Evolutionary conservation across 257 asterid species (phyloP).

Genomic region (Solanum corneliomulleri): DNA sequence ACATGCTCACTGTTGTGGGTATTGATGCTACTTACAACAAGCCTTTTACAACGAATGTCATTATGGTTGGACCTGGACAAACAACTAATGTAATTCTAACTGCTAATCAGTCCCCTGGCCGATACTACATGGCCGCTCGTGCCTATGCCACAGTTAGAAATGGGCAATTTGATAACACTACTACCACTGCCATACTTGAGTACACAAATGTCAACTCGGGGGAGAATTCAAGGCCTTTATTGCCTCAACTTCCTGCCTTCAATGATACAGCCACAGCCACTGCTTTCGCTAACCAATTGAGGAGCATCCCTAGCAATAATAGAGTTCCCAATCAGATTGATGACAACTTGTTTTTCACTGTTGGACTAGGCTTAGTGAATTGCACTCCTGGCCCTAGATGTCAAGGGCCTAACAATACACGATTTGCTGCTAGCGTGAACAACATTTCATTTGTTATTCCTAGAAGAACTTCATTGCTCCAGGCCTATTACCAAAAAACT

Average conservation of each 20-base stretch:
- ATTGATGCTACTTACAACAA: constrained; percentile 42
- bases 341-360: constrained; percentile 32
- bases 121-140: constrained; percentile 45
- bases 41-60: constrained; percentile 38
- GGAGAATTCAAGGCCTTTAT: constrained; percentile 3
- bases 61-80: constrained; percentile 71
- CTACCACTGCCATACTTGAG: constrained; percentile 53
- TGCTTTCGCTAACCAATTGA: constrained; percentile 28
- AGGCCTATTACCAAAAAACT: constrained; percentile 38
- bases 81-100: constrained; percentile 49
- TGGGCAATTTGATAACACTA: constrained; percentile 51
- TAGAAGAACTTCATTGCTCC: constrained; percentile 25
- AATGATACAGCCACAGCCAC: constrained; percentile 39
- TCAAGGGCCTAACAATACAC: constrained; percentile 56
- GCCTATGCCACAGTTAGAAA: constrained; percentile 40
- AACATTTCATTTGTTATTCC: constrained; percentile 46
- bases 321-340: constrained; percentile 31
- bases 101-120: constrained; percentile 36
- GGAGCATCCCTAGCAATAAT: constrained; percentile 10
- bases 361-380: constrained; percentile 44
- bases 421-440: constrained; percentile 53
- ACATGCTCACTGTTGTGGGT: constrained; percentile 48
- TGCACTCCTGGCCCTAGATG: constrained; percentile 51
- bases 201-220: constrained; percentile 16
- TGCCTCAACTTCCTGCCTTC: constrained; percentile 47